A percentile compares a stretch with the other conserved stretches of the same genome.
These are phyloP conservation scores for Powellomyces hirtus DNA, from an alignment of 192 early-diverging fungal genomes.

Conservation along the genomic window DNA sequence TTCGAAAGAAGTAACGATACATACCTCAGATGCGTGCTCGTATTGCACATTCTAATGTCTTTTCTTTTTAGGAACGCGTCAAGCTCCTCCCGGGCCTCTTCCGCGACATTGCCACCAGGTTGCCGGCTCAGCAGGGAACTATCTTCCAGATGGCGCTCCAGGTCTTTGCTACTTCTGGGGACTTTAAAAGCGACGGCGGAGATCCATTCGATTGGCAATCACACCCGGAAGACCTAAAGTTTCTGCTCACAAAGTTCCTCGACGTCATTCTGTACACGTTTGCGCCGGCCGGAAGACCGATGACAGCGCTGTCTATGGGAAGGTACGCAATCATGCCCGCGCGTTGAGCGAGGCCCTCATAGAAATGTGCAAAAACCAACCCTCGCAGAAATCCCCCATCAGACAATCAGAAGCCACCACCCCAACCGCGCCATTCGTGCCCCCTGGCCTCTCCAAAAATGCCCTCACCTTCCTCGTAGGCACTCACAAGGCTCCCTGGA, in stretches of 20 bases:
- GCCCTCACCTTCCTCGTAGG: slow-evolving; percentile 66
- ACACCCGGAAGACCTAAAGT: slow-evolving; percentile 51
- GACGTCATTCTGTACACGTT: slow-evolving; percentile 65
- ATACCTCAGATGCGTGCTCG: not conserved
- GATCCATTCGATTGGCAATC: slow-evolving; percentile 60
- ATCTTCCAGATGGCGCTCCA: slow-evolving; percentile 65
- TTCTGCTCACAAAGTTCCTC: slow-evolving; percentile 54
- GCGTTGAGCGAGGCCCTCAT: too few relatives aligned
- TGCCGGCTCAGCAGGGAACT: slow-evolving; percentile 56
- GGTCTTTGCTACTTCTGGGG: slow-evolving; percentile 32
- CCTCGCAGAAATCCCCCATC: too few relatives aligned
- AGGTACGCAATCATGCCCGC: too few relatives aligned
- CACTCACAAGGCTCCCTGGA: slow-evolving; percentile 72
- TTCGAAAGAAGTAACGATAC: slow-evolving; percentile 27
- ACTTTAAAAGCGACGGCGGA: not conserved
- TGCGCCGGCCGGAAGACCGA: slow-evolving; percentile 33
- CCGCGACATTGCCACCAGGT: slow-evolving; percentile 55
- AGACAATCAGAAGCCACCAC: not conserved
- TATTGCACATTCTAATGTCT: not conserved
- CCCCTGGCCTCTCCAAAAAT: slow-evolving; percentile 56
- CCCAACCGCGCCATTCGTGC: slow-evolving; percentile 22
- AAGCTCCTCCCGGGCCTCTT: slow-evolving; percentile 61
- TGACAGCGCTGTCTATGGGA: slow-evolving; percentile 4
- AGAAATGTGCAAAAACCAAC: too few relatives aligned
- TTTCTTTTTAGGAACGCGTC: slow-evolving; percentile 6